These are phyloP conservation scores for Fusarium mangiferae DNA, from an alignment of 2,329 filamentous ascomycete genomes.

Conservation along the genomic window DNA sequence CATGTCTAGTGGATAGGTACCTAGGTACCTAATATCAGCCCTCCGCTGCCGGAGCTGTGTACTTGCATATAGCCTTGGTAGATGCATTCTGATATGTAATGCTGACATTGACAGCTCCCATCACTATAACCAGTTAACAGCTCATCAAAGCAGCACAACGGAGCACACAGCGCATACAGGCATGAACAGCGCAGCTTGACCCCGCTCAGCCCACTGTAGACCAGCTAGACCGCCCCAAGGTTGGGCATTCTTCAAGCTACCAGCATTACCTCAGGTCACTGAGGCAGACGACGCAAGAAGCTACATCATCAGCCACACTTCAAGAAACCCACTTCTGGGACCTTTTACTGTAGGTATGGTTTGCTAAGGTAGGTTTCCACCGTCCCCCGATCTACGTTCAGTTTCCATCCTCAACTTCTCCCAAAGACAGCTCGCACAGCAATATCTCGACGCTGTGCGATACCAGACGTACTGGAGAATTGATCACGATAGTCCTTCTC, in stretches of 20 bases:
- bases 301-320: slow-evolving; percentile 44
- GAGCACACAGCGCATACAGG: slow-evolving; percentile 16
- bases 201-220: slow-evolving; percentile 23
- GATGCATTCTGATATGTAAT: slow-evolving; percentile 9
- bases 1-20: neutral
- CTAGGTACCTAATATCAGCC: neutral
- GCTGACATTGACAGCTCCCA: slow-evolving; percentile 11
- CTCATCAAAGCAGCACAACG: slow-evolving; percentile 5
- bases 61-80: slow-evolving; percentile 8
- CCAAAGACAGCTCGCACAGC: slow-evolving; percentile 15
- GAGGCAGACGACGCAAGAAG: slow-evolving; percentile 28
- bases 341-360: neutral
- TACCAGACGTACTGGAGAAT: slow-evolving; percentile 17
- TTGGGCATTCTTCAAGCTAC: slow-evolving; percentile 31
- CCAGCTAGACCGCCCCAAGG: slow-evolving; percentile 28
- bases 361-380: slow-evolving; percentile 9
- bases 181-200: slow-evolving; percentile 28
- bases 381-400: slow-evolving; percentile 18
- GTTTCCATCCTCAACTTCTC: slow-evolving; percentile 29
- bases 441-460: slow-evolving; percentile 17
- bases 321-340: slow-evolving; percentile 18
- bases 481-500: neutral
- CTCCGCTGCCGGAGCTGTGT: slow-evolving; percentile 25
- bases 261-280: neutral
- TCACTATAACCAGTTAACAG: slow-evolving; percentile 22